Conservation (phyloP, 805 yeast species). For the Candida sphagnicola region DNA sequence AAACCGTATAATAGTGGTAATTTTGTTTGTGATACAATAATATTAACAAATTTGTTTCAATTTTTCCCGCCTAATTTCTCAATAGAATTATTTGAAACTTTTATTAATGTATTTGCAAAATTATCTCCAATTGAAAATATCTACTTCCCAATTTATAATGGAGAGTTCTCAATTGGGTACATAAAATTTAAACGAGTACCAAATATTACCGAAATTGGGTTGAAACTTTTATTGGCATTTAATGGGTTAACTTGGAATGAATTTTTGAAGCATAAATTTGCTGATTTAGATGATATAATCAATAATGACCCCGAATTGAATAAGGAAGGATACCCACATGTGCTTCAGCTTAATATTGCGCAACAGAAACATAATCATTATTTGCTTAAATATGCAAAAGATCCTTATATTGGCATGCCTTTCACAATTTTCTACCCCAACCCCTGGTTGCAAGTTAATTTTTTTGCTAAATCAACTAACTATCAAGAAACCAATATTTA, state of each 20-base stretch:
- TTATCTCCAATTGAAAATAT: conserved; percentile 45
- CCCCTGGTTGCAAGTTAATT: conserved; percentile 9
- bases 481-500: conserved; percentile 71
- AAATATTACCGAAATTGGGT: conserved; percentile 41
- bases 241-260: conserved; percentile 43
- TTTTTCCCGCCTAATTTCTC: conserved; percentile 51
- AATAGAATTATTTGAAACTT: conserved; percentile 24
- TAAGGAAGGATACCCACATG: conserved; percentile 5
- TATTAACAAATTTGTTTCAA: conserved; percentile 45
- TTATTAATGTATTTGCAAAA: conserved; percentile 40
- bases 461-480: conserved; percentile 22
- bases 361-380: conserved; percentile 36
- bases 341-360: conserved; percentile 24
- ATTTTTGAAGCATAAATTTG: conserved; percentile 26
- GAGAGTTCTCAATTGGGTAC: conserved; percentile 47
- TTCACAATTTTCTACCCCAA: conserved; percentile 8
- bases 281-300: conserved; percentile 6
- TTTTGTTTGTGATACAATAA: conserved; percentile 18
- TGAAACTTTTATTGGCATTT: conserved; percentile 46
- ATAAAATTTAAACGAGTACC: conserved; percentile 36
- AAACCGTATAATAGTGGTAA: conserved; percentile 23
- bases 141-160: conserved; percentile 41
- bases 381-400: conserved; percentile 12
- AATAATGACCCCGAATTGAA: conserved; percentile 4
- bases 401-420: conserved; percentile 6